phyloP scores from a whole-genome alignment of 257 asterid species.

The Leptodermis oblonga region DNA sequence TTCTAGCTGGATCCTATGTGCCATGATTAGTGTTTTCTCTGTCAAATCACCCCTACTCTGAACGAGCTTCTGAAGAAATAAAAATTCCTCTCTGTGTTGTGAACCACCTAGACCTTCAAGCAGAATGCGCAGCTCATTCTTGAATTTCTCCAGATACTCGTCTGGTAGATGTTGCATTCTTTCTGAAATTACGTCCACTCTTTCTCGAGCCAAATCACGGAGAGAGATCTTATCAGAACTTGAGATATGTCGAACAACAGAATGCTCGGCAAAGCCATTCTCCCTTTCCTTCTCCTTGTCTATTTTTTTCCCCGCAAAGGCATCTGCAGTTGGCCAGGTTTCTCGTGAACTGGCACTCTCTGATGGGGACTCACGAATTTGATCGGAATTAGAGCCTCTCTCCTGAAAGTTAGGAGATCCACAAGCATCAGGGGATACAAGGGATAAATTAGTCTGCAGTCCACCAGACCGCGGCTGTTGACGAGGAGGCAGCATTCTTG shows the following conservation, averaged over 20 bases:
- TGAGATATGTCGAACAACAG: constrained; percentile 59
- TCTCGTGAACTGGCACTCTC: constrained; percentile 97
- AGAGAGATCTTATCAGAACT: constrained; percentile 71
- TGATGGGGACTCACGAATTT: constrained; percentile 74
- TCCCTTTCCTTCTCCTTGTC: constrained; percentile 74
- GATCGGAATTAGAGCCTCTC: constrained; percentile 77
- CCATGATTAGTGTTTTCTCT: constrained; percentile 48
- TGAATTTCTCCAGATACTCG: constrained; percentile 71
- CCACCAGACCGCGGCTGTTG: constrained; percentile 83
- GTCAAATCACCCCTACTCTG: constrained; percentile 79
- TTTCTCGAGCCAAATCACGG: constrained; percentile 72
- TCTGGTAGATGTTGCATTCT: constrained; percentile 84
- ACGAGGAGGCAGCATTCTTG: constrained; percentile 86
- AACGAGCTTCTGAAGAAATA: constrained; percentile 76
- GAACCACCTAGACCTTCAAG: constrained; percentile 91
- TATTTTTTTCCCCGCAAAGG: constrained; percentile 45
- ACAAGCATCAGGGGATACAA: constrained; percentile 70
- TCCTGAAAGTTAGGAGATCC: constrained; percentile 83
- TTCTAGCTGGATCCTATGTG: constrained; percentile 88
- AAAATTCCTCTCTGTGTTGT: constrained; percentile 83
- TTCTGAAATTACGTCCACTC: constrained; percentile 69
- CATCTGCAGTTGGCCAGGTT: constrained; percentile 89
- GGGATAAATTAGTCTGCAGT: constrained; percentile 67
- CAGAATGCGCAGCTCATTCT: constrained; percentile 70
- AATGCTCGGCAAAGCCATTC: constrained; percentile 66